These are phyloP conservation scores for Kuraishia piskuri DNA, from an alignment of 805 yeast genomes.

Conservation along the genomic window DNA sequence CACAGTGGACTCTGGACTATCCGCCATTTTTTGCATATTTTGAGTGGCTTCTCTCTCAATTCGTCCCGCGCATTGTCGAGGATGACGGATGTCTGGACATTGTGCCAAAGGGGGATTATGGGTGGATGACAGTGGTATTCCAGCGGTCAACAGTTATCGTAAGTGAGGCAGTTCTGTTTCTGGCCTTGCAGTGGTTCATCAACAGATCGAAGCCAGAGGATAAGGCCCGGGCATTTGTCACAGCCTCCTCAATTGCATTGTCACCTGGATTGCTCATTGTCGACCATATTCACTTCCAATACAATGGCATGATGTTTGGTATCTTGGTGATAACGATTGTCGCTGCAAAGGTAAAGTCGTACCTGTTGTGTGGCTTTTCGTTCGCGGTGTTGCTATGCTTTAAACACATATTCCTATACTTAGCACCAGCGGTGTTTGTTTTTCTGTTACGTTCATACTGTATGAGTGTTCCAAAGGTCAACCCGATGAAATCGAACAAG, in stretches of 20 bases:
- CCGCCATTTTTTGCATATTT: slow-evolving; percentile 98
- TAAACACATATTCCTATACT: slow-evolving; percentile 86
- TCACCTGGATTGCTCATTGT: slow-evolving; percentile 88
- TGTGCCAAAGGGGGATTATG: slow-evolving; percentile 55
- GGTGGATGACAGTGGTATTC: slow-evolving; percentile 71
- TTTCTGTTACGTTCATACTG: slow-evolving; percentile 70
- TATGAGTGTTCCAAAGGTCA: slow-evolving; percentile 26
- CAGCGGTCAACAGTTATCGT: slow-evolving; percentile 76
- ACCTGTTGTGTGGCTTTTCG: slow-evolving; percentile 54
- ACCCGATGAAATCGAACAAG: neutral
- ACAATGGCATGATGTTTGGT: slow-evolving; percentile 91
- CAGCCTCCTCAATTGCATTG: slow-evolving; percentile 72
- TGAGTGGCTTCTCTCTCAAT: slow-evolving; percentile 69
- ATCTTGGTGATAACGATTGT: slow-evolving; percentile 66
- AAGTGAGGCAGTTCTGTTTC: slow-evolving; percentile 65
- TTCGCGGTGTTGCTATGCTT: slow-evolving; percentile 80
- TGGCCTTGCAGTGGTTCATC: slow-evolving; percentile 65
- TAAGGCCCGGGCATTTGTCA: slow-evolving; percentile 52
- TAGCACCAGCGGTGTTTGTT: slow-evolving; percentile 90
- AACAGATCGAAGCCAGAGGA: slow-evolving; percentile 32
- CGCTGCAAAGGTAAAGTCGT: slow-evolving; percentile 51
- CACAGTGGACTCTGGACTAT: slow-evolving; percentile 92
- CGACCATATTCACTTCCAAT: slow-evolving; percentile 96
- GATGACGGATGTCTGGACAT: slow-evolving; percentile 75
- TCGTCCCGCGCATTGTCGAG: slow-evolving; percentile 56